Conservation (phyloP, 1,139 yeast species). For the Saccharomyces hybrid region DNA sequence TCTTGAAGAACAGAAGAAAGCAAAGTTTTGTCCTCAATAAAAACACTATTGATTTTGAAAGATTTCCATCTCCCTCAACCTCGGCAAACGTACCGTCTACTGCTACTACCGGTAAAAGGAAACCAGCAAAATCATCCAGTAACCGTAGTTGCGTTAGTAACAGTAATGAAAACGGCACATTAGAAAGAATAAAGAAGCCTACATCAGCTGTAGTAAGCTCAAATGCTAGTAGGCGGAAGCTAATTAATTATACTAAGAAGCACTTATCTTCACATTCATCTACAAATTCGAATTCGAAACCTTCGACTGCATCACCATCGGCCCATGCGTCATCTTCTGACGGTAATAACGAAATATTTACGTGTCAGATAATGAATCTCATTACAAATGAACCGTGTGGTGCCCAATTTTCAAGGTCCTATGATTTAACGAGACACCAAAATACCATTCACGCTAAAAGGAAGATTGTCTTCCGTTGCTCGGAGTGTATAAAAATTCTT, state of each 20-base stretch:
- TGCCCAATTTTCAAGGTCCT: conserved; percentile 86
- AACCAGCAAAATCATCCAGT: not conserved
- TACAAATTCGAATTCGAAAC: not conserved
- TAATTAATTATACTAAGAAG: not conserved
- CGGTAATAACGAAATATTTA: conserved; percentile 37
- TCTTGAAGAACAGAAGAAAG: conserved; percentile 18
- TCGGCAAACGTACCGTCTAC: conserved; percentile 4
- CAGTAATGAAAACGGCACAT: conserved; percentile 19
- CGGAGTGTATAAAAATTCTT: conserved; percentile 60
- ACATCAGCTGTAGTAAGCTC: not conserved
- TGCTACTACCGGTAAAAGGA: conserved; percentile 7
- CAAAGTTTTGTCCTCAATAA: conserved; percentile 16
- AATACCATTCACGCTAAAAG: conserved; percentile 91
- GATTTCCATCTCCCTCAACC: conserved; percentile 8
- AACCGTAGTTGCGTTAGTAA: conserved; percentile 15
- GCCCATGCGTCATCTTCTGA: conserved; percentile 2
- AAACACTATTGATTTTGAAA: not conserved
- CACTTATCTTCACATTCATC: not conserved
- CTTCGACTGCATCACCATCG: not conserved
- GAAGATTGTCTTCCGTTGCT: conserved; percentile 80
- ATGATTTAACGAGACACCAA: conserved; percentile 90
- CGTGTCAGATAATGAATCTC: conserved; percentile 57
- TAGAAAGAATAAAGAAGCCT: conserved; percentile 6
- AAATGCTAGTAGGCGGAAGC: not conserved
- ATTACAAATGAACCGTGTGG: conserved; percentile 57